phyloP scores from a whole-genome alignment of 176 grass and related monocot species.

The Musa itinerans region DNA sequence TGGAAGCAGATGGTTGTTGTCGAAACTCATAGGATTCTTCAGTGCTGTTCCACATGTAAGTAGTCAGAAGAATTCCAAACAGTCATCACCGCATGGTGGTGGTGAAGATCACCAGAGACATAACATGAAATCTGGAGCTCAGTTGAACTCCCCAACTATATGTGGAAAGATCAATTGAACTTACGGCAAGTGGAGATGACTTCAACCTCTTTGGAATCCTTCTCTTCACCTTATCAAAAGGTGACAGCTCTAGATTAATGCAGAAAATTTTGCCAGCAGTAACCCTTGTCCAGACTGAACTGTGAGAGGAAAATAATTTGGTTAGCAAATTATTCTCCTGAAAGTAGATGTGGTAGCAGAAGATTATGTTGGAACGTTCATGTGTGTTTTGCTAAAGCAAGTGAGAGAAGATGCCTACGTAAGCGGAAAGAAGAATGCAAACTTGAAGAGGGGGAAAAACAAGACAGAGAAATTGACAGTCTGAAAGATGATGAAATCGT shows the following conservation, averaged over 20 bases:
- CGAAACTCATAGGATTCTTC: constrained; percentile 3
- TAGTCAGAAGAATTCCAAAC: not conserved
- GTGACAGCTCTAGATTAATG: no score
- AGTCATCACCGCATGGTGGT: not conserved
- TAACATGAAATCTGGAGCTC: not conserved
- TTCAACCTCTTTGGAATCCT: not conserved
- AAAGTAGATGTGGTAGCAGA: not conserved
- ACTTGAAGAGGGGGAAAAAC: no score
- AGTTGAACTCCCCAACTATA: not conserved
- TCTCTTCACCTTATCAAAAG: not conserved
- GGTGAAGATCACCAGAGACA: not conserved
- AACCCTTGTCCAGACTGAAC: not conserved
- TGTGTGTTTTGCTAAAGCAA: no score
- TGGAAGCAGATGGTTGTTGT: not conserved
- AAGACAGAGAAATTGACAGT: no score
- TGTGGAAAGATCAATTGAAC: not conserved
- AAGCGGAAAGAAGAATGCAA: not conserved
- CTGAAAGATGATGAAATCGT: not conserved
- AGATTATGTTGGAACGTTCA: no score
- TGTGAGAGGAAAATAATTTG: not conserved
- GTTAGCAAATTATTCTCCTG: not conserved
- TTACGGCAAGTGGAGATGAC: constrained; percentile 1
- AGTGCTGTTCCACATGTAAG: not conserved
- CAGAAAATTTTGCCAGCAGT: not conserved
- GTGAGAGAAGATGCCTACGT: not conserved